A percentile compares a stretch with the other conserved stretches of the same genome.
phyloP scores from a whole-genome alignment of 2,329 filamentous ascomycete species.

The Ilyonectria destructans region DNA sequence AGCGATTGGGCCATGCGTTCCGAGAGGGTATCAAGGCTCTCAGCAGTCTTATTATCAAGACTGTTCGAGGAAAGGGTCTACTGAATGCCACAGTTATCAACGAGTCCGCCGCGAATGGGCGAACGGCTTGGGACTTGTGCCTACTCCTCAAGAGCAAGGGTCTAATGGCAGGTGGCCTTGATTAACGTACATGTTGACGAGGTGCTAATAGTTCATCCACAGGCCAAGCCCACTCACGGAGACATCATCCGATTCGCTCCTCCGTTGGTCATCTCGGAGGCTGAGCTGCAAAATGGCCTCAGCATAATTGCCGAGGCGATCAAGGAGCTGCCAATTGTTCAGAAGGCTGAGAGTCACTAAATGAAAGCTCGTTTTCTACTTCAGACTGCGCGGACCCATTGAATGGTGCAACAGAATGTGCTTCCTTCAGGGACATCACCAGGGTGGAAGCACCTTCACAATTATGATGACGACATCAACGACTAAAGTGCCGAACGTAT shows the following conservation, averaged over 20 bases:
- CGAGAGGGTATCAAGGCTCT: slow-evolving; percentile 83
- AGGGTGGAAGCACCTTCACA: too few species aligned
- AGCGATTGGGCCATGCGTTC: slow-evolving; percentile 87
- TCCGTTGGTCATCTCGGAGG: slow-evolving; percentile 92
- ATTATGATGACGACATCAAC: too few species aligned
- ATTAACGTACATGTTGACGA: background rate
- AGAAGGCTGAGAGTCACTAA: slow-evolving; percentile 57
- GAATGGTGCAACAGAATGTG: background rate
- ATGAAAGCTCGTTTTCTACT: background rate
- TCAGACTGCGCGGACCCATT: background rate
- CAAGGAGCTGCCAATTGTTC: slow-evolving; percentile 79
- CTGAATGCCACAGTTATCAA: slow-evolving; percentile 98
- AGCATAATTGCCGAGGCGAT: slow-evolving; percentile 87
- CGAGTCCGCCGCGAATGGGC: slow-evolving; percentile 86
- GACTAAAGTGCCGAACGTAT: too few species aligned
- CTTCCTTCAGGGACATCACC: too few species aligned
- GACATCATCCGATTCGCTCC: slow-evolving; percentile 99
- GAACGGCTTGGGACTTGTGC: slow-evolving; percentile 96
- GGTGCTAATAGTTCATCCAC: slow-evolving; percentile 28
- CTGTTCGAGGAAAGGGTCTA: slow-evolving; percentile 91
- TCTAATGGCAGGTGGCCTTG: slow-evolving; percentile 77
- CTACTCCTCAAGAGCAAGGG: slow-evolving; percentile 97
- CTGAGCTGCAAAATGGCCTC: slow-evolving; percentile 84
- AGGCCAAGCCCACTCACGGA: slow-evolving; percentile 98
- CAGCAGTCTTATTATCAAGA: slow-evolving; percentile 84